Percentiles rank a stretch among this genome's conserved stretches.
Conservation (phyloP, 257 asterid species). For the Solanum boliviense region DNA sequence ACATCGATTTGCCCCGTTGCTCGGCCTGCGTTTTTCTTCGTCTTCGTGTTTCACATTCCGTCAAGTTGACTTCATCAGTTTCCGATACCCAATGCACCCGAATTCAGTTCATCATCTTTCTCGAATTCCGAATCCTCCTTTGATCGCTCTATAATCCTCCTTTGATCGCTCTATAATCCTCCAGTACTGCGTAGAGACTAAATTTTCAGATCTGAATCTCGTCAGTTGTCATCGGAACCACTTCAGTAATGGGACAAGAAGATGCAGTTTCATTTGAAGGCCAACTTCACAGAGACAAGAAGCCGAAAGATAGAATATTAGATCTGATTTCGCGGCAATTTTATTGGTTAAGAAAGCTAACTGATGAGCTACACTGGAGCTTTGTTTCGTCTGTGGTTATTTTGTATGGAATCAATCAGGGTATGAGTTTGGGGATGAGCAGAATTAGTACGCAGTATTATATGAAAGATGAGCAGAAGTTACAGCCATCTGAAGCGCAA, state of each 20-base stretch:
- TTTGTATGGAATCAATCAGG: conserved; percentile 58
- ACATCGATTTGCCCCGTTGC: not conserved
- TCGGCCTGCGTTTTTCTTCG: not conserved
- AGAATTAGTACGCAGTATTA: conserved; percentile 56
- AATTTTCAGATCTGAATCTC: not conserved
- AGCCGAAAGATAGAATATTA: conserved; percentile 6
- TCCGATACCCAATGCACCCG: not conserved
- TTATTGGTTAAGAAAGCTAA: conserved; percentile 55
- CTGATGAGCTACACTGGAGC: conserved; percentile 32
- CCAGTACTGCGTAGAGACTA: not conserved
- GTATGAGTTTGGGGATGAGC: conserved; percentile 40
- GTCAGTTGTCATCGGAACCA: not conserved
- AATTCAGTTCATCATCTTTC: not conserved
- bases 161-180: not conserved
- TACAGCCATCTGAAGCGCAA: conserved; percentile 59
- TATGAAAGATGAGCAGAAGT: conserved; percentile 64
- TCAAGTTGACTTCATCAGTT: not conserved
- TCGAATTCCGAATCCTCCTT: not conserved
- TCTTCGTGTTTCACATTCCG: not conserved
- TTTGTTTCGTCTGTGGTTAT: conserved; percentile 43
- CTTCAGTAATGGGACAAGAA: conserved; percentile 28
- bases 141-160: not conserved
- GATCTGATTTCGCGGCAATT: conserved; percentile 28
- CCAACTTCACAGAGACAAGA: conserved; percentile 11
- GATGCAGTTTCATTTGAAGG: conserved; percentile 12